Conservation (phyloP, 352 stramenopile species). For the Globisporangium perplexum region DNA sequence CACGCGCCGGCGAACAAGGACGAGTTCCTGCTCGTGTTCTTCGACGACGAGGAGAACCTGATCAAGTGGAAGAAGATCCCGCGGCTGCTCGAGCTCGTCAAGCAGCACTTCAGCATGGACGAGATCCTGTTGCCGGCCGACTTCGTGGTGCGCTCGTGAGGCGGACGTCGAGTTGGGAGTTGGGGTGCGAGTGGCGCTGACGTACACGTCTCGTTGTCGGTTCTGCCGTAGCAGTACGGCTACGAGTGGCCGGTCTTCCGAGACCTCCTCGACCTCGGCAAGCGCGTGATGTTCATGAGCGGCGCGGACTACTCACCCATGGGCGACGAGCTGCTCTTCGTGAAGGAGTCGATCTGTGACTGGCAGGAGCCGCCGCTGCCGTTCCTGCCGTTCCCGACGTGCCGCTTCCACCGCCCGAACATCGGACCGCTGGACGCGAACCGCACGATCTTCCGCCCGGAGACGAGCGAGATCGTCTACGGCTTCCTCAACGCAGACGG, state of each 20-base stretch:
- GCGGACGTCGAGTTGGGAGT: no score
- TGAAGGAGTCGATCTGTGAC: conserved; percentile 69
- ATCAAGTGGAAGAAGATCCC: conserved; percentile 78
- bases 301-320: conserved; percentile 58
- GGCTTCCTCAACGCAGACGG: conserved; percentile 76
- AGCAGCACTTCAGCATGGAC: conserved; percentile 43
- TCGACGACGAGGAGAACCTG: conserved; percentile 71
- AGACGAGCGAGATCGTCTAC: conserved; percentile 85
- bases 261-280: conserved; percentile 49
- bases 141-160: conserved; percentile 43
- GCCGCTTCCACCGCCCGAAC: conserved; percentile 36
- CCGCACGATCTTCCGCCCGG: conserved; percentile 67
- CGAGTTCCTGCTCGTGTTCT: conserved; percentile 82
- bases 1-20: conserved; percentile 42
- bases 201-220: background rate
- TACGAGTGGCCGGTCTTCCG: conserved; percentile 60
- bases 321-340: conserved; percentile 67
- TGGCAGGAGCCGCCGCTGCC: conserved; percentile 70
- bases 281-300: conserved; percentile 77
- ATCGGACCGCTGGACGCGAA: conserved; percentile 35
- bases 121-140: conserved; percentile 68
- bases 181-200: no score
- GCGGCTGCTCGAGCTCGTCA: conserved; percentile 60
- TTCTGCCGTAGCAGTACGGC: conserved; percentile 20
- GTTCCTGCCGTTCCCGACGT: conserved; percentile 56